phyloP scores from a whole-genome alignment of 345 rosid genomes.

The Draba incana region DNA sequence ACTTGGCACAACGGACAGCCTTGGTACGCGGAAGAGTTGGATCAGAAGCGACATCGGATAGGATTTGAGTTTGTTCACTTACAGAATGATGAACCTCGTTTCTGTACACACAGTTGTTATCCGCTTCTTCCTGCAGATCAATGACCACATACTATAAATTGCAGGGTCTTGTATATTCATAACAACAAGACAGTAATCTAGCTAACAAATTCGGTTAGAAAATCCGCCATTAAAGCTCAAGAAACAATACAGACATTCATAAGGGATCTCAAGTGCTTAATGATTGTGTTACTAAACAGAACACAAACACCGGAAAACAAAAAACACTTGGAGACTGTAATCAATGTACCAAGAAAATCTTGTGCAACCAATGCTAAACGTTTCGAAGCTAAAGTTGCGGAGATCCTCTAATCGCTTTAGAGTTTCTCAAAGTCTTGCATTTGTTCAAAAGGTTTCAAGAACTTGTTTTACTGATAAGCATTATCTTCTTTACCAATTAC shows the following conservation, averaged over 20 bases:
- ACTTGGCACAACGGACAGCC: conserved; percentile 56
- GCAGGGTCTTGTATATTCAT: neutral
- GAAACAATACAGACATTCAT: neutral
- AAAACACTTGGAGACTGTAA: neutral
- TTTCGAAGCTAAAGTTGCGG: neutral
- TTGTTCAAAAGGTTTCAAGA: neutral
- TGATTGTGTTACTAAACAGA: neutral
- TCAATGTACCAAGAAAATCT: conserved; percentile 3
- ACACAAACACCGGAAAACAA: neutral
- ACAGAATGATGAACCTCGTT: conserved; percentile 78
- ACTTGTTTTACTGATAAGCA: neutral
- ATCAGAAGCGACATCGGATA: conserved; percentile 78
- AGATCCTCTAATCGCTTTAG: neutral
- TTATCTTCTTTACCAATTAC: neutral
- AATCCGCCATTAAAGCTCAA: no score
- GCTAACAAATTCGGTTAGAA: neutral
- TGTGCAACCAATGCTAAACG: neutral
- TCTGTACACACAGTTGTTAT: conserved; percentile 68
- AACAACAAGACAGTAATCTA: neutral
- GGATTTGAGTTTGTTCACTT: conserved; percentile 68
- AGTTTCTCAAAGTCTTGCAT: conserved; percentile 5
- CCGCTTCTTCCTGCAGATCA: conserved; percentile 65
- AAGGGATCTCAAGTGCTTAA: no score
- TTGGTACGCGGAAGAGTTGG: conserved; percentile 90
- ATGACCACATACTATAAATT: neutral